phyloP scores from a whole-genome alignment of 129 eudicot species.

The Solidago caesia region DNA sequence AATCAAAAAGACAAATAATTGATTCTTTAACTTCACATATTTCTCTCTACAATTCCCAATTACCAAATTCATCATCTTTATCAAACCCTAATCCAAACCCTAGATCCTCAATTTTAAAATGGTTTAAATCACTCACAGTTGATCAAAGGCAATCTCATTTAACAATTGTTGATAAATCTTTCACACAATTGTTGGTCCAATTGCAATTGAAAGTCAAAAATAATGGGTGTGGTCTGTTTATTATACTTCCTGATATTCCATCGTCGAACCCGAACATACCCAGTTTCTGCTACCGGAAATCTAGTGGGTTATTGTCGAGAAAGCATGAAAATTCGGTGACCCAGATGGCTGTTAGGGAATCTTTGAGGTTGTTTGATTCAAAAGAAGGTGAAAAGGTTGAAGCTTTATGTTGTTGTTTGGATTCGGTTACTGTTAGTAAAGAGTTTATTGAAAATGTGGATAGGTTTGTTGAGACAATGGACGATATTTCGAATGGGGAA shows the following conservation, averaged over 20 bases:
- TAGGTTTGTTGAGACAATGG: conserved; percentile 60
- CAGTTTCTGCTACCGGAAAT: conserved; percentile 54
- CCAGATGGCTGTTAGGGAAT: conserved; percentile 35
- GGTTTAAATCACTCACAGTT: conserved; percentile 76
- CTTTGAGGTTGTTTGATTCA: conserved; percentile 54
- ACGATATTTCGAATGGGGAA: conserved; percentile 54
- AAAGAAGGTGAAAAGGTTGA: conserved; percentile 52
- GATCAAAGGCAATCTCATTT: conserved; percentile 71
- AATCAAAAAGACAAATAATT: conserved; percentile 60
- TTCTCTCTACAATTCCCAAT: conserved; percentile 59
- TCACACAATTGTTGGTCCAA: conserved; percentile 54
- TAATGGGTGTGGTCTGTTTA: conserved; percentile 50
- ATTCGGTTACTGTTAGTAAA: conserved; percentile 54
- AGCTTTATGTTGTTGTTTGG: conserved; percentile 33
- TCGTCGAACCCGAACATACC: conserved; percentile 43
- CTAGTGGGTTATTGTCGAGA: conserved; percentile 53
- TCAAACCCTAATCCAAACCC: conserved; percentile 42
- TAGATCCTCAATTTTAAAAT: conserved; percentile 60
- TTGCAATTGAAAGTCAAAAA: conserved; percentile 41
- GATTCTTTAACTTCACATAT: conserved; percentile 81
- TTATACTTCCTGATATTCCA: conserved; percentile 70
- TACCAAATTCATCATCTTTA: conserved; percentile 20
- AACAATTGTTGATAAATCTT: conserved; percentile 48
- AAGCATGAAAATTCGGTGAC: conserved; percentile 30
- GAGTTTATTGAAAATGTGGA: conserved; percentile 57